Percentiles rank a stretch among this genome's conserved stretches.
These are phyloP conservation scores for Citrus glauca DNA, from an alignment of 345 rosid genomes.

Conservation along the genomic window DNA sequence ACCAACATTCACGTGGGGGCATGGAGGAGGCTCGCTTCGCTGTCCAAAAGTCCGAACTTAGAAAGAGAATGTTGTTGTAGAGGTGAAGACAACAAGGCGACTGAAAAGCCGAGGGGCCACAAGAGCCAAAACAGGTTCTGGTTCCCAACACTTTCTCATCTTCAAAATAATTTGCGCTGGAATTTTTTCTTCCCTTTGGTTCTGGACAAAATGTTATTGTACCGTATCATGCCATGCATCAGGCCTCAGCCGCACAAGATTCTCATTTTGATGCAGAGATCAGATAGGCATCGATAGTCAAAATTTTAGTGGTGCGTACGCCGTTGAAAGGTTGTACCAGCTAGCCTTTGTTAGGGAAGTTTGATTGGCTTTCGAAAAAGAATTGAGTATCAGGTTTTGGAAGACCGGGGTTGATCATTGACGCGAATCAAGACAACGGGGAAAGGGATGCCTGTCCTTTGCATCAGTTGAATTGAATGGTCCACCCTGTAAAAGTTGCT, in stretches of 20 bases:
- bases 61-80: slow-evolving; percentile 23
- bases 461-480: background rate
- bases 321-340: background rate
- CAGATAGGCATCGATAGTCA: slow-evolving; percentile 1
- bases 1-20: slow-evolving; percentile 1
- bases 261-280: slow-evolving; percentile 1
- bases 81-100: slow-evolving; percentile 2
- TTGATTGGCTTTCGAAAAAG: background rate
- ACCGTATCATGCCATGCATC: background rate
- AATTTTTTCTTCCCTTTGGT: background rate
- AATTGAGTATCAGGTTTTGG: background rate
- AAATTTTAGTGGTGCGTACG: background rate
- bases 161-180: background rate
- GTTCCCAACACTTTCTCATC: slow-evolving; percentile 16
- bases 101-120: slow-evolving; percentile 18
- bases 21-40: background rate
- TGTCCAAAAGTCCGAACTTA: slow-evolving; percentile 4
- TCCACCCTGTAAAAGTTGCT: background rate
- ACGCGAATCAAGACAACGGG: background rate
- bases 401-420: background rate
- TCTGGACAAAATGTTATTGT: slow-evolving; percentile 3
- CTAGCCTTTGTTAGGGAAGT: background rate
- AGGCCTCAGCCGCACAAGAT: background rate
- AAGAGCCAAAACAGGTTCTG: slow-evolving; percentile 22
- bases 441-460: background rate